Conservation (phyloP, 225 moss, liverwort and hornwort species). For the Sphagnum tenellum region DNA sequence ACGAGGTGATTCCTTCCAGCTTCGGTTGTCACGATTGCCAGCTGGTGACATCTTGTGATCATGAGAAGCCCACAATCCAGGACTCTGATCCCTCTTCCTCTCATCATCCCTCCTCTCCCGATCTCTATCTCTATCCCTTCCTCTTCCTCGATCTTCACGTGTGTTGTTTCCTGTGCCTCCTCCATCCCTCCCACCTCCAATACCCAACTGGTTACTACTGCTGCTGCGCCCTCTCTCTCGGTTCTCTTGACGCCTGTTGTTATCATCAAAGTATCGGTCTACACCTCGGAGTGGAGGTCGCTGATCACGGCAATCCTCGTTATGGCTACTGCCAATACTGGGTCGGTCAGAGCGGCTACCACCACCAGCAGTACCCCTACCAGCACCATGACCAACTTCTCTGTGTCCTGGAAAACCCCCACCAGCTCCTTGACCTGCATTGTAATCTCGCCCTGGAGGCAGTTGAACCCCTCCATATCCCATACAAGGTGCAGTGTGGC, state of each 20-base stretch:
- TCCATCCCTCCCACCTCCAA: constrained; percentile 14
- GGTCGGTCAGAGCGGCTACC: constrained; percentile 94
- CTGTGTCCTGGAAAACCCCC: constrained; percentile 65
- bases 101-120: constrained; percentile 83
- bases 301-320: constrained; percentile 84
- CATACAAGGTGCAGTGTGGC: constrained; percentile 67
- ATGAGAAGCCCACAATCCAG: constrained; percentile 56
- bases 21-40: constrained; percentile 75
- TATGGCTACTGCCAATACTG: constrained; percentile 90
- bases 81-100: constrained; percentile 88
- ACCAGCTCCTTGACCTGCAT: constrained; percentile 85
- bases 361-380: constrained; percentile 35
- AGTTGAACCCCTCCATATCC: constrained; percentile 93
- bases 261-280: constrained; percentile 58
- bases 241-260: constrained; percentile 44
- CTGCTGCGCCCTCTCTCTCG: constrained; percentile 64
- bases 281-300: constrained; percentile 65
- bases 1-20: constrained; percentile 87
- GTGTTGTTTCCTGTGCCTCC: constrained; percentile 27
- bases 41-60: constrained; percentile 76
- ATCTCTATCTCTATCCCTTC: constrained; percentile 74
- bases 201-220: constrained; percentile 24
- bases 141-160: constrained; percentile 63
- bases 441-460: constrained; percentile 93
- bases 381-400: constrained; percentile 34